Conservation (phyloP, 2,329 filamentous ascomycete species). For the Onygenales sp. region DNA sequence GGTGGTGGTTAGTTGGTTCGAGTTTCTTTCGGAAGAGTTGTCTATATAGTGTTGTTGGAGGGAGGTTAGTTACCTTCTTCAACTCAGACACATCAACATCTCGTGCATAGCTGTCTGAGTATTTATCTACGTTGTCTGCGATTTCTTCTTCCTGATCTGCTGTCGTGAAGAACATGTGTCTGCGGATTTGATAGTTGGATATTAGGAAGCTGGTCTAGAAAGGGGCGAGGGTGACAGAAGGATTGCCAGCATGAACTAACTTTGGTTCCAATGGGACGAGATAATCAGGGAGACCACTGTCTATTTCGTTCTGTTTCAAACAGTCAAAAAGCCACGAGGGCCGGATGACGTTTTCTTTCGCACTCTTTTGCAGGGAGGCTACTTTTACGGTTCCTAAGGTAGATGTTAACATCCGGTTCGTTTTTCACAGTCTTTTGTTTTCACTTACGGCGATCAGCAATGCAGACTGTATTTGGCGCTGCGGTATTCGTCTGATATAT, state of each 20-base stretch:
- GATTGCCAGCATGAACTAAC: constrained; percentile 14
- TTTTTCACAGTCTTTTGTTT: not conserved
- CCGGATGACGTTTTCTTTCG: constrained; percentile 61
- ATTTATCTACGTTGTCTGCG: constrained; percentile 59
- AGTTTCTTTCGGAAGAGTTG: not conserved
- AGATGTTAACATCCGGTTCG: constrained; percentile 25
- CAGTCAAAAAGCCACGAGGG: constrained; percentile 81
- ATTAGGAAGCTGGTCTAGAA: not conserved
- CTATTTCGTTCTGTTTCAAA: constrained; percentile 49
- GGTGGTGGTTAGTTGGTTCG: not conserved
- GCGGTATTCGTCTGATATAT: constrained; percentile 65
- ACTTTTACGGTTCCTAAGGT: constrained; percentile 58
- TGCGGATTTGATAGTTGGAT: constrained; percentile 10
- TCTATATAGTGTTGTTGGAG: not conserved
- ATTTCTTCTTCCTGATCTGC: constrained; percentile 47
- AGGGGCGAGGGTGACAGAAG: no score
- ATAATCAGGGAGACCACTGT: constrained; percentile 43
- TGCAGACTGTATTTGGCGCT: constrained; percentile 54
- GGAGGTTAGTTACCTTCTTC: constrained; percentile 16
- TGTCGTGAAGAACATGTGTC: constrained; percentile 64
- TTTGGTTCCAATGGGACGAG: constrained; percentile 57
- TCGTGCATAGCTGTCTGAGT: constrained; percentile 73
- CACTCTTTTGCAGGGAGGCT: constrained; percentile 67
- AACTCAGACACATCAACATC: constrained; percentile 59
- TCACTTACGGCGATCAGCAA: constrained; percentile 62